Percentiles rank a stretch among this genome's conserved stretches.
These are phyloP conservation scores for Barnettozyma pratensis DNA, from an alignment of 805 yeast genomes.

Conservation along the genomic window DNA sequence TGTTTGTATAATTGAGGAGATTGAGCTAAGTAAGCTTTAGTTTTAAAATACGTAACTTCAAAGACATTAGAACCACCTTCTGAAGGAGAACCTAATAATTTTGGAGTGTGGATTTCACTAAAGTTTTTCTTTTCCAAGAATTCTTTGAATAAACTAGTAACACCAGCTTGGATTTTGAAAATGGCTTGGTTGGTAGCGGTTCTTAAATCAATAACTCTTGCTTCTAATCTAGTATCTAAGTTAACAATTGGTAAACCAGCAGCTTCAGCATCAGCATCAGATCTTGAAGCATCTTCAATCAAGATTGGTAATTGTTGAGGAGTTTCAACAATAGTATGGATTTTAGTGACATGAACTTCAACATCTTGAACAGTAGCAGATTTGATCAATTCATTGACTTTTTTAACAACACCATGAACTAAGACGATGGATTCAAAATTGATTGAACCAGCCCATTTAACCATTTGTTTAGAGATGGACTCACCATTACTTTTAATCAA, in stretches of 20 bases:
- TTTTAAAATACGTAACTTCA: conserved; percentile 88
- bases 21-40: conserved; percentile 92
- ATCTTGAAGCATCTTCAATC: conserved; percentile 94
- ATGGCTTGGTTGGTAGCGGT: conserved; percentile 97
- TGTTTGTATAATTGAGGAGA: conserved; percentile 98
- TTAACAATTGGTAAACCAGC: conserved; percentile 90
- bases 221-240: conserved; percentile 91
- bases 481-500: conserved; percentile 71
- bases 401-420: conserved; percentile 78
- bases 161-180: conserved; percentile 89
- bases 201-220: conserved; percentile 94
- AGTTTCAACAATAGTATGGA: conserved; percentile 77
- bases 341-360: conserved; percentile 73
- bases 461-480: conserved; percentile 87
- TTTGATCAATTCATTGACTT: conserved; percentile 82
- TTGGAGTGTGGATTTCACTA: conserved; percentile 94
- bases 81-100: conserved; percentile 89
- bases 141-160: conserved; percentile 84
- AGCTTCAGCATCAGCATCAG: conserved; percentile 91
- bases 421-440: conserved; percentile 88
- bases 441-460: conserved; percentile 88
- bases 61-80: conserved; percentile 98
- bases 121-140: conserved; percentile 64
- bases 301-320: conserved; percentile 91
- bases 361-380: conserved; percentile 88